A percentile compares a stretch with the other conserved stretches of the same genome.
These are phyloP conservation scores for Cornus controversa DNA, from an alignment of 148 eudicot genomes.

Conservation along the genomic window DNA sequence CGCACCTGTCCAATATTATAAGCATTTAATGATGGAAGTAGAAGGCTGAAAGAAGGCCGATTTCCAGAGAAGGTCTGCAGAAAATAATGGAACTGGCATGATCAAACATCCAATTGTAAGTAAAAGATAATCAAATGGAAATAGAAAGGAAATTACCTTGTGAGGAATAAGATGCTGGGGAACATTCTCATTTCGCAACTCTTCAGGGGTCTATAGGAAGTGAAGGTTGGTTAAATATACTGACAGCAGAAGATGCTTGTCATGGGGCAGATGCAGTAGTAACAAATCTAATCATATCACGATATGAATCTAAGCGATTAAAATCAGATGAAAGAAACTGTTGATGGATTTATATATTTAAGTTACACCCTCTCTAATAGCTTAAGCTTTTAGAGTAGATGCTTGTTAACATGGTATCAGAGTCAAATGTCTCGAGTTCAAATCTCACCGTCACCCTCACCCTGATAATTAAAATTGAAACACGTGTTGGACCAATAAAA, in stretches of 20 bases:
- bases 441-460: no score
- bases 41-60: conserved; percentile 93
- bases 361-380: no score
- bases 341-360: no score
- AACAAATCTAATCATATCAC: background rate
- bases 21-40: conserved; percentile 77
- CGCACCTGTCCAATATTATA: conserved; percentile 82
- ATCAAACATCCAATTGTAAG: background rate
- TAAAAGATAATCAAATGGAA: background rate
- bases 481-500: no score
- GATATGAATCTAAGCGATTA: background rate
- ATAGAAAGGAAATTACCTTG: conserved; percentile 50
- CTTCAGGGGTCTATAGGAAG: conserved; percentile 68
- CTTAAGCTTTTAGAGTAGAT: no score
- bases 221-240: conserved; percentile 18
- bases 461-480: no score
- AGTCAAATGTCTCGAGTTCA: no score
- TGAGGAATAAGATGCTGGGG: conserved; percentile 79
- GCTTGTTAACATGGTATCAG: no score
- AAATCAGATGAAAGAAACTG: background rate
- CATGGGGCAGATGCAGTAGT: background rate
- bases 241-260: background rate
- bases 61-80: conserved; percentile 87
- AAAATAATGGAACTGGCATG: conserved; percentile 6
- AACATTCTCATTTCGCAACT: conserved; percentile 79